A percentile compares a stretch with the other conserved stretches of the same genome.
These are phyloP conservation scores for Nicotiana tomentosiformis DNA, from an alignment of 257 asterid species.

Conservation along the genomic window DNA sequence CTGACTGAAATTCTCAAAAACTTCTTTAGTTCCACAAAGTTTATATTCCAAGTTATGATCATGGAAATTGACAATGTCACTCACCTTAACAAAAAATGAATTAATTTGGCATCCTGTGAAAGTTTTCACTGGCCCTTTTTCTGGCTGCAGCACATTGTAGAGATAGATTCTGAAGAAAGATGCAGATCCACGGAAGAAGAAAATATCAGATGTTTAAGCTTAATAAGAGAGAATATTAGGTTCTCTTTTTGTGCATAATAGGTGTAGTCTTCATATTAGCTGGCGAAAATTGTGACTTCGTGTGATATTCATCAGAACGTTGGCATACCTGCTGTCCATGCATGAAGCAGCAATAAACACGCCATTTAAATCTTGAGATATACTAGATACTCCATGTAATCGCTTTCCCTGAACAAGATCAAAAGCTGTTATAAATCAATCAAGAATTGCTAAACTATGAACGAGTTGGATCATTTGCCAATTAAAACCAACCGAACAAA, in stretches of 20 bases:
- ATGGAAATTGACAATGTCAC: not conserved
- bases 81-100: conserved; percentile 85
- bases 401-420: conserved; percentile 45
- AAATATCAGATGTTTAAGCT: not conserved
- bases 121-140: conserved; percentile 57
- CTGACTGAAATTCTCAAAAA: conserved; percentile 44
- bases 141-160: conserved; percentile 74
- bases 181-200: not conserved
- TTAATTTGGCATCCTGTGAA: conserved; percentile 67
- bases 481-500: not conserved
- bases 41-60: not conserved
- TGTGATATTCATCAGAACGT: not conserved
- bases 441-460: not conserved
- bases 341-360: conserved; percentile 74
- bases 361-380: conserved; percentile 83
- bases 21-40: not conserved
- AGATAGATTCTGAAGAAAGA: conserved; percentile 65
- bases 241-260: not conserved
- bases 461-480: not conserved
- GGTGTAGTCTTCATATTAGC: not conserved
- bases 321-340: conserved; percentile 77
- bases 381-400: conserved; percentile 75
- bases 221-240: not conserved
- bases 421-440: not conserved
- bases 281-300: not conserved